phyloP scores from a whole-genome alignment of 495 filamentous ascomycete genomes.

The Jackrogersella minutella region DNA sequence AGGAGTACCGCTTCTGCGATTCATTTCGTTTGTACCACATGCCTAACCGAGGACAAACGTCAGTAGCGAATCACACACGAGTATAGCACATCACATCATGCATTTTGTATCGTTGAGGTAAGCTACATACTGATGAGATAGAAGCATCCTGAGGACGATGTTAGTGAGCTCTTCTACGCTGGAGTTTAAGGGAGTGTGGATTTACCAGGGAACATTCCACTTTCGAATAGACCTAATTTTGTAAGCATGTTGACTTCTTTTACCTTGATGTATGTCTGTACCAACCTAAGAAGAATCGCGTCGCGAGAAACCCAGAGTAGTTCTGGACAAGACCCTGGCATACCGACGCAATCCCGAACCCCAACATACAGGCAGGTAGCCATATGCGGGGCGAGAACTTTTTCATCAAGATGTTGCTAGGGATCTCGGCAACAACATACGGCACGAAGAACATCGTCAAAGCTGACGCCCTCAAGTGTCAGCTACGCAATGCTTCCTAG shows the following conservation, averaged over 20 bases:
- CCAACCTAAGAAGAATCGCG: slow-evolving; percentile 76
- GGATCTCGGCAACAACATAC: slow-evolving; percentile 87
- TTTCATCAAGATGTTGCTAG: slow-evolving; percentile 87
- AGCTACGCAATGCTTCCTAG: not conserved
- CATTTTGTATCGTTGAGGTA: slow-evolving; percentile 11
- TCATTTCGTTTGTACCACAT: slow-evolving; percentile 92
- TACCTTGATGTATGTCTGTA: not conserved
- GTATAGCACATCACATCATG: not conserved
- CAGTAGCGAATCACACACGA: not conserved
- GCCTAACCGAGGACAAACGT: slow-evolving; percentile 45
- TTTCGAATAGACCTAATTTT: slow-evolving; percentile 74
- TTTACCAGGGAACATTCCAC: slow-evolving; percentile 82
- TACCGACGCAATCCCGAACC: slow-evolving; percentile 79
- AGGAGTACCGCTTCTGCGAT: slow-evolving; percentile 85
- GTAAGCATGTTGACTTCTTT: slow-evolving; percentile 1
- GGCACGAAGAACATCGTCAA: slow-evolving; percentile 93
- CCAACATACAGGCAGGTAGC: slow-evolving; percentile 81
- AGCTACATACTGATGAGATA: slow-evolving; percentile 66
- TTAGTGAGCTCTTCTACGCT: slow-evolving; percentile 34
- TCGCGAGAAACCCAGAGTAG: slow-evolving; percentile 79
- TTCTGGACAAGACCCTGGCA: slow-evolving; percentile 82
- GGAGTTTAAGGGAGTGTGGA: slow-evolving; percentile 36
- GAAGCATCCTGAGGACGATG: slow-evolving; percentile 62
- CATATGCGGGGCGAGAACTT: slow-evolving; percentile 81
- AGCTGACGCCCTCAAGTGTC: slow-evolving; percentile 46